Conservation (phyloP, 495 filamentous ascomycete genomes). For the Neurospora cerealis region DNA sequence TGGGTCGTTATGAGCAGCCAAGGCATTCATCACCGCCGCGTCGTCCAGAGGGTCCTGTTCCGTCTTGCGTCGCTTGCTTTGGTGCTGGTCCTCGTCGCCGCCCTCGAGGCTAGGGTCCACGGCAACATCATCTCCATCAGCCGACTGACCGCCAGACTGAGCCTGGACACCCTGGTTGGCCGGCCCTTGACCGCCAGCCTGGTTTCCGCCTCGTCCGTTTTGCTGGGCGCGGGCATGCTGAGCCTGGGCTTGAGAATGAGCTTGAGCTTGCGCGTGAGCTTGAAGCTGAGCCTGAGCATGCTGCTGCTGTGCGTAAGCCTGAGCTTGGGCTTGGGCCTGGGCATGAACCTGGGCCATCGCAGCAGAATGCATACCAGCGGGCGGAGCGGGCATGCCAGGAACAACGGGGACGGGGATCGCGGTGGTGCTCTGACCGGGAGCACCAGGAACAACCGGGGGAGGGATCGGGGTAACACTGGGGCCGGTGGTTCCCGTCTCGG, state of each 20-base stretch:
- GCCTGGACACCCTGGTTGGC: constrained; percentile 2
- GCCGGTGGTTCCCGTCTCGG: not conserved
- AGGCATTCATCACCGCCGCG: constrained; percentile 28
- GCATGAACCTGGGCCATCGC: not conserved
- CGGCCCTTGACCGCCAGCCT: not conserved
- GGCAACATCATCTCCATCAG: constrained; percentile 12
- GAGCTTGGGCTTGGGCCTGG: not conserved
- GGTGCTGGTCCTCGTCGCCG: constrained; percentile 17
- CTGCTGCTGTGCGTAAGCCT: not conserved
- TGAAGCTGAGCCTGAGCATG: not conserved
- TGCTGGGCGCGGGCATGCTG: not conserved
- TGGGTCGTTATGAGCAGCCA: constrained; percentile 28
- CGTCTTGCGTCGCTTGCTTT: not conserved
- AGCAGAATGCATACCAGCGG: not conserved
- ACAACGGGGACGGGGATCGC: constrained; percentile 1
- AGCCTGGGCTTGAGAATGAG: not conserved
- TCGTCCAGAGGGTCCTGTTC: constrained; percentile 20
- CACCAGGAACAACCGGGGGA: constrained; percentile 1
- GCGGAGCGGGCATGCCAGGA: not conserved
- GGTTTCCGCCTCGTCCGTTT: not conserved
- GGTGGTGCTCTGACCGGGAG: not conserved
- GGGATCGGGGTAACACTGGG: not conserved
- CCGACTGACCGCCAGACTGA: constrained; percentile 6
- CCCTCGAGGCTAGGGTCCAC: constrained; percentile 22
- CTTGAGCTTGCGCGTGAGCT: not conserved